Evolutionary conservation across 257 asterid species (phyloP).

Genomic region (Solanum bukasovii): DNA sequence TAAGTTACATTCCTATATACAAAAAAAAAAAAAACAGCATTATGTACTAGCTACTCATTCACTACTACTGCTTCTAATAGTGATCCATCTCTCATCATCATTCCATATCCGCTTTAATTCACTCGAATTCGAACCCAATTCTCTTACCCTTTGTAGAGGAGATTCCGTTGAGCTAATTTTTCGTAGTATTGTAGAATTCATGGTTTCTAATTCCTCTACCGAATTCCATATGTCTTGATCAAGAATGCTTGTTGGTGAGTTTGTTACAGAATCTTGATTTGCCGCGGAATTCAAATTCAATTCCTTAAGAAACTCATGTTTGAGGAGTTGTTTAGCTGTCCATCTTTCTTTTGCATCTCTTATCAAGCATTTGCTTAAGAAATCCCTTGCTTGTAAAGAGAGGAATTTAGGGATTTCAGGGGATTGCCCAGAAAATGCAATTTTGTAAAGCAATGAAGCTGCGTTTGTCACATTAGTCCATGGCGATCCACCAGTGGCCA

Average conservation of each 20-base stretch:
- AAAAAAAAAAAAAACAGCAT: no score
- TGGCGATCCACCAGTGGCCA: conserved; percentile 58
- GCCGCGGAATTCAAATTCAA: not conserved
- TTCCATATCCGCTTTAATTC: conserved; percentile 21
- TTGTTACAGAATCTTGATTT: not conserved
- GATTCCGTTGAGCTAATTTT: not conserved
- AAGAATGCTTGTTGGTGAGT: conserved; percentile 64
- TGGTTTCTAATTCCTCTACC: conserved; percentile 25
- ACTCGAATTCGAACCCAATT: conserved; percentile 9
- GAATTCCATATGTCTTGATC: conserved; percentile 65
- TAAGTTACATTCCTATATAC: not conserved
- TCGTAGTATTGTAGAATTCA: not conserved
- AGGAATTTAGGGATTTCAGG: conserved; percentile 46
- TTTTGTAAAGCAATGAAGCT: conserved; percentile 27
- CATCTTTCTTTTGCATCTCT: conserved; percentile 44
- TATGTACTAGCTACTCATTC: not conserved
- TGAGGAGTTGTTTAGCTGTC: conserved; percentile 51
- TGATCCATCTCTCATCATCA: conserved; percentile 38
- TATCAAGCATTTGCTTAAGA: conserved; percentile 48
- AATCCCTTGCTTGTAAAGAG: conserved; percentile 55
- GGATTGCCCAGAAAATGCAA: conserved; percentile 48
- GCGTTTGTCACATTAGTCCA: conserved; percentile 39
- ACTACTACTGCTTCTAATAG: conserved; percentile 22
- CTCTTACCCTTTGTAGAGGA: conserved; percentile 15
- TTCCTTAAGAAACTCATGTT: conserved; percentile 45